Conservation (phyloP, 495 filamentous ascomycete genomes). For the Penicillium soppii region DNA sequence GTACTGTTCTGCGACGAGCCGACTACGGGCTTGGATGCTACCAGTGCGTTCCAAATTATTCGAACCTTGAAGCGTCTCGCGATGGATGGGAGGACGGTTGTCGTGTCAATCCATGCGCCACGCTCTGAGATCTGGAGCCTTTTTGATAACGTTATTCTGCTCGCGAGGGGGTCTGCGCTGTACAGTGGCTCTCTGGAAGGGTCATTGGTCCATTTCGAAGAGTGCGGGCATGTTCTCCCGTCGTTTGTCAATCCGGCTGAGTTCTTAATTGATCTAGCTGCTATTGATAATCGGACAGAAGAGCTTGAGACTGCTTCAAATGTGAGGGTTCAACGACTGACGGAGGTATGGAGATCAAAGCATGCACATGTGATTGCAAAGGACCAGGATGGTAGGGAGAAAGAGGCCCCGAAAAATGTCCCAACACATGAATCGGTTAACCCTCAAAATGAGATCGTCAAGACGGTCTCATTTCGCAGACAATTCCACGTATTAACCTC, state of each 20-base stretch:
- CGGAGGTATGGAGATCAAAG: constrained; percentile 48
- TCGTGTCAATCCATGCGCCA: constrained; percentile 73
- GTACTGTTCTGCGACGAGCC: constrained; percentile 75
- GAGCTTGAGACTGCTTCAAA: constrained; percentile 59
- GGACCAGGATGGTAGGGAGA: background rate
- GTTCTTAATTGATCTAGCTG: constrained; percentile 68
- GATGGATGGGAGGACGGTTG: constrained; percentile 64
- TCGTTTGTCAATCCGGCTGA: constrained; percentile 73
- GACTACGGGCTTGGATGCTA: constrained; percentile 72
- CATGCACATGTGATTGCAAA: constrained; percentile 16
- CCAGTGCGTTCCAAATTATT: constrained; percentile 71
- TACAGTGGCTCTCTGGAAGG: constrained; percentile 57
- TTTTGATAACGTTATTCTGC: constrained; percentile 65
- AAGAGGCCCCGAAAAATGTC: background rate
- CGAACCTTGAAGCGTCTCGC: constrained; percentile 65
- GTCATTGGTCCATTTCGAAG: constrained; percentile 58
- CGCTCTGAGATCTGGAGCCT: constrained; percentile 74
- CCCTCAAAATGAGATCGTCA: constrained; percentile 10
- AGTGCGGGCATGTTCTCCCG: constrained; percentile 55
- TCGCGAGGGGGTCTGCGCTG: constrained; percentile 62
- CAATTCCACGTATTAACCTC: constrained; percentile 64
- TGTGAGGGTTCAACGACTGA: constrained; percentile 53
- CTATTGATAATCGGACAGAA: constrained; percentile 63
- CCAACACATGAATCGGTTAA: background rate
- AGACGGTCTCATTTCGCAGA: constrained; percentile 48